These are phyloP conservation scores for Selenicereus undatus DNA, from an alignment of 148 eudicot genomes.

Conservation along the genomic window DNA sequence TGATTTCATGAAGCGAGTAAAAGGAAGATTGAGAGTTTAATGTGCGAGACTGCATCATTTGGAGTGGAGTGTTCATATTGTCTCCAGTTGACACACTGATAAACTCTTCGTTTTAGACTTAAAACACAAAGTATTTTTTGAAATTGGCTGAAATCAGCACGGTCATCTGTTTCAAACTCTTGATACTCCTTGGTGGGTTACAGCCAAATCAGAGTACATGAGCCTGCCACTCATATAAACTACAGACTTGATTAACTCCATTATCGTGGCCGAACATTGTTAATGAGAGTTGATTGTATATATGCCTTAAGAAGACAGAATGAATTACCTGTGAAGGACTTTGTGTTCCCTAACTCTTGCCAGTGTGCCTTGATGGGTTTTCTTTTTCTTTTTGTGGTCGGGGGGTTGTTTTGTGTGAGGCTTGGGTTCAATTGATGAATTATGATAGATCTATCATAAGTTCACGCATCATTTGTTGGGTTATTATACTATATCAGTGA, in stretches of 20 bases:
- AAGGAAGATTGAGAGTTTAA: background rate
- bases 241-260: background rate
- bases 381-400: background rate
- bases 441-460: background rate
- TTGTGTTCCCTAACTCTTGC: background rate
- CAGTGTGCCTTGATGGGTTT: too few species aligned
- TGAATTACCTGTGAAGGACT: background rate
- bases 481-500: background rate
- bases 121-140: background rate
- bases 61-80: too few species aligned
- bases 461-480: background rate
- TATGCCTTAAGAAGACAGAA: background rate
- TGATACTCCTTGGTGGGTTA: background rate
- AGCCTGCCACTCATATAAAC: background rate
- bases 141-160: too few species aligned
- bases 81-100: too few species aligned
- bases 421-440: background rate
- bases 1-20: background rate
- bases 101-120: background rate
- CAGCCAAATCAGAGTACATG: background rate
- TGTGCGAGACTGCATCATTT: background rate
- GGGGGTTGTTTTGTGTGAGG: background rate
- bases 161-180: too few species aligned
- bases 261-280: background rate
- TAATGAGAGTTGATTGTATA: background rate